Evolutionary conservation across 2,329 filamentous ascomycete species (phyloP).

Genomic region (Malbranchea cinnamomea): DNA sequence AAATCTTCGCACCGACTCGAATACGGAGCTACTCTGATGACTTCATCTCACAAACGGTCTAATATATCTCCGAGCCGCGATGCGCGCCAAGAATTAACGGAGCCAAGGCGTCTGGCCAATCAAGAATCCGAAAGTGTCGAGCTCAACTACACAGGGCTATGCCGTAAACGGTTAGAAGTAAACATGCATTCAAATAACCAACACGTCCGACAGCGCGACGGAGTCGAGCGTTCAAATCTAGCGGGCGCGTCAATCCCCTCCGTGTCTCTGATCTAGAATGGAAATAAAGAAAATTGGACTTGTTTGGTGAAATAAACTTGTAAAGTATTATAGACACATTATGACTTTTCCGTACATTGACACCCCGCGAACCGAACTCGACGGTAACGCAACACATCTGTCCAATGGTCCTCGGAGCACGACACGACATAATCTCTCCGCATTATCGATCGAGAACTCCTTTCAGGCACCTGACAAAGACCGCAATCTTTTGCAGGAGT

Average conservation of each 20-base stretch:
- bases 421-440: constrained; percentile 25
- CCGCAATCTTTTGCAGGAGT: constrained; percentile 59
- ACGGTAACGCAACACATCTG: constrained; percentile 72
- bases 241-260: not conserved
- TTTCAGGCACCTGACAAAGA: constrained; percentile 69
- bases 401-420: constrained; percentile 46
- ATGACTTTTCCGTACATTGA: constrained; percentile 62
- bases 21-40: constrained; percentile 13
- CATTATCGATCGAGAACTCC: constrained; percentile 69
- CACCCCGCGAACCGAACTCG: constrained; percentile 65
- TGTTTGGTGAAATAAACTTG: constrained; percentile 1
- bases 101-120: too few species aligned
- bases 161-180: constrained; percentile 24
- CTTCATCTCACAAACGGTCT: constrained; percentile 18
- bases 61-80: too few species aligned
- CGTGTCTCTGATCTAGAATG: not conserved
- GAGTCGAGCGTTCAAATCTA: too few species aligned
- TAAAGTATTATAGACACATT: constrained; percentile 13
- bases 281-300: constrained; percentile 1
- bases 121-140: too few species aligned
- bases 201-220: constrained; percentile 1
- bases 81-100: too few species aligned
- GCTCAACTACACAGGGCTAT: constrained; percentile 13
- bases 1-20: constrained; percentile 6
- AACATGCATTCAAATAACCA: constrained; percentile 19